Evolutionary conservation across 805 yeast genomes (phyloP).

Genomic region (Spathaspora passalidarum): DNA sequence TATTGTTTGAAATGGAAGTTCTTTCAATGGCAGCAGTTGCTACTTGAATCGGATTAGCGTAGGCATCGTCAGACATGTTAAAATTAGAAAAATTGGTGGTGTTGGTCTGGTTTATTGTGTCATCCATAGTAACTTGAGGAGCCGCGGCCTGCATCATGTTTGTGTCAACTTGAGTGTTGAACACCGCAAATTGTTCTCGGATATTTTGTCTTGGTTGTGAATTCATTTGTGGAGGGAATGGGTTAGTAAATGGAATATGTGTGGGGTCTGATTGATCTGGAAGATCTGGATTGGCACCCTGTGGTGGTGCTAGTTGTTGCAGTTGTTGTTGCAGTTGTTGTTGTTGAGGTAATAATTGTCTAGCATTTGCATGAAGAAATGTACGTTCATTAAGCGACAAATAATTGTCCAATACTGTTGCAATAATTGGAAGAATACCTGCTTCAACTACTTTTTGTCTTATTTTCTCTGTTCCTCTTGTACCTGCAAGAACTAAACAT

Average conservation of each 20-base stretch:
- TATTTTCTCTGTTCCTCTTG: conserved; percentile 86
- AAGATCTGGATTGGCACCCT: conserved; percentile 14
- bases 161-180: conserved; percentile 2
- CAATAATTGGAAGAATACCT: conserved; percentile 85
- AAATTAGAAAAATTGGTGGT: neutral
- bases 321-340: conserved; percentile 1
- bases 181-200: conserved; percentile 2
- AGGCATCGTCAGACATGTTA: neutral
- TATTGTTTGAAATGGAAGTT: conserved; percentile 10
- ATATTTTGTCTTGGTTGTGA: conserved; percentile 2
- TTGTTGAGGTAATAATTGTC: conserved; percentile 13
- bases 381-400: conserved; percentile 43
- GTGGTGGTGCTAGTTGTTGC: conserved; percentile 17
- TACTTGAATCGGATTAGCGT: conserved; percentile 3
- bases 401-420: conserved; percentile 89
- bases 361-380: conserved; percentile 30
- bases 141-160: neutral
- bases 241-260: neutral
- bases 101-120: neutral
- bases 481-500: conserved; percentile 86
- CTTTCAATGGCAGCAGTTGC: conserved; percentile 13
- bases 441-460: conserved; percentile 86
- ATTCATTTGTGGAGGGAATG: conserved; percentile 3
- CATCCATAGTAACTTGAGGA: neutral
- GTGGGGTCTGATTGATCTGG: conserved; percentile 2